Evolutionary conservation across 2,329 filamentous ascomycete species (phyloP), one percentile per base, ranked within the genome.

Genomic region (Aspergillus ochraceoroseus): DNA sequence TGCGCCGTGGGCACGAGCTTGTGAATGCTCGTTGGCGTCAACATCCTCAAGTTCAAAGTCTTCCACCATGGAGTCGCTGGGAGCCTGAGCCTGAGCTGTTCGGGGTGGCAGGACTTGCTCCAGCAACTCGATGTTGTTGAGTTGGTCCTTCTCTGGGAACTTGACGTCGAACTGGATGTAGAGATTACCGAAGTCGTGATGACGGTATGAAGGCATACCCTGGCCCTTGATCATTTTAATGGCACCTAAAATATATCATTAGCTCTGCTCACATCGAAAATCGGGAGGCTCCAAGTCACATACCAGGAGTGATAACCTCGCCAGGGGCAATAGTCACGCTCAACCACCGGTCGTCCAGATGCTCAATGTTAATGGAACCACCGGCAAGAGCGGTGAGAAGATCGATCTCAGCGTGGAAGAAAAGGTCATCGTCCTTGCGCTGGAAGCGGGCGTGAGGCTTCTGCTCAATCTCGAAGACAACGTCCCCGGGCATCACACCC

Each of bases 141-240:
- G 72, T 25, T 77, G 63, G 61, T 79, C 74, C 71, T 82, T 83
- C 60, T 86, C 83, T 33, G 92, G 92, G 77, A 98, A 96, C 71
- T 94, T 95, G 70, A 98, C 88, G 59, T 86, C 83, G 72, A 98
- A 98, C 64, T 94, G 87, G 61, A 98, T 88, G 74, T 92, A 98
- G 56, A 98, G 75, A 71, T 98, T 95, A 59, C 92, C 92, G 62
- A 79, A 82, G 68, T 96, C 86, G 74, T 98, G 92, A 68, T 96
- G 92, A 57, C 92, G 82, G 68, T 80, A 85, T 3, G 92, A 94
- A 28, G 92, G 92, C 92, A 98, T 98, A 65, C 92, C 92, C 70
- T 98, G 92, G 51, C 88, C 89, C 52, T 87, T 86, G 59, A 98
- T 83, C 68, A 95, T 85, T 74, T 95, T 96, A 64, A 96, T 79